Conservation (phyloP, 2,329 filamentous ascomycete genomes). For the Pseudogymnoascus sp. region DNA sequence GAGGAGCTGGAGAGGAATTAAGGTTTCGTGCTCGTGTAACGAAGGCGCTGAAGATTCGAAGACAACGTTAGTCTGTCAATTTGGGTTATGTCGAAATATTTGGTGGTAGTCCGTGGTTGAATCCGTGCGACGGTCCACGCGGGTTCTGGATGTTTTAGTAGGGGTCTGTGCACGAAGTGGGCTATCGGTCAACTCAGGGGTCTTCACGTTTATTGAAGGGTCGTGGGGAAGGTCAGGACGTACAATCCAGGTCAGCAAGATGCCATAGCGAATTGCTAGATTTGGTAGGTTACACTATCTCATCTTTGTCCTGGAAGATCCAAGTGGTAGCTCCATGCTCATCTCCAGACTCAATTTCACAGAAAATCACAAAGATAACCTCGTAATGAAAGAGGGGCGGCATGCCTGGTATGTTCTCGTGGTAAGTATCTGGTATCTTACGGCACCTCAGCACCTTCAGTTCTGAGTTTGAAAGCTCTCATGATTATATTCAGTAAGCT, state of each 20-base stretch:
- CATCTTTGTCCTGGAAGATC: neutral
- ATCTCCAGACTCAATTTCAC: neutral
- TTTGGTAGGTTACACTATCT: neutral
- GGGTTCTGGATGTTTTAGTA: conserved; percentile 6
- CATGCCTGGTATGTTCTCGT: neutral
- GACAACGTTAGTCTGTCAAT: neutral
- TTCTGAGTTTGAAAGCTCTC: neutral
- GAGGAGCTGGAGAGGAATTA: conserved; percentile 1
- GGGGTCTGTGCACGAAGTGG: conserved; percentile 4
- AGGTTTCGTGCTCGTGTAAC: neutral
- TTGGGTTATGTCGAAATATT: neutral
- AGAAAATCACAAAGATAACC: neutral
- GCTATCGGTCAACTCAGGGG: neutral
- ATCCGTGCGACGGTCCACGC: neutral
- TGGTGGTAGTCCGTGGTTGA: neutral
- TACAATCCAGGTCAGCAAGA: neutral
- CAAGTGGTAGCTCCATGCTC: neutral
- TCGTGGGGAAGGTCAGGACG: neutral
- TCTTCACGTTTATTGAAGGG: neutral
- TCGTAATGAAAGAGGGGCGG: neutral
- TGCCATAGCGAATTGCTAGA: neutral
- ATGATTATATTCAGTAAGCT: conserved; percentile 1
- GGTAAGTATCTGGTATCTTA: neutral
- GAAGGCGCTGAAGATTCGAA: neutral
- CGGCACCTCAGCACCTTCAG: neutral